Evolutionary conservation across 139 green algal species (phyloP).

Genomic region (Mesostigma viride): DNA sequence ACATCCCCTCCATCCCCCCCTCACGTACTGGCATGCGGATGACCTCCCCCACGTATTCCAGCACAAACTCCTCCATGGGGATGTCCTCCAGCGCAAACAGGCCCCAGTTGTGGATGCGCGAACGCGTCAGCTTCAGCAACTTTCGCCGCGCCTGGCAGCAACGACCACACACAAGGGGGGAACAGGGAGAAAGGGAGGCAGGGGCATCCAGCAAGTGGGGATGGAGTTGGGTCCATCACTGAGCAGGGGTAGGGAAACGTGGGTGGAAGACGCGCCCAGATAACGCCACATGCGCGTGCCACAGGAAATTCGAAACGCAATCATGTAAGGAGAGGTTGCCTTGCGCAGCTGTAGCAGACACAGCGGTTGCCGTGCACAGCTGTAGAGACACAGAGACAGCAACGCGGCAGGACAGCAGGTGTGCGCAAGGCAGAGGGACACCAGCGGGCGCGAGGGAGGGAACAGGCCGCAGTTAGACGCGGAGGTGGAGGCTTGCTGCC

Average conservation of each 20-base stretch:
- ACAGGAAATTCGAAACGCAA: too few species aligned
- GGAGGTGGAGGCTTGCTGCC: too few species aligned
- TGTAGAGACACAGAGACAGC: too few species aligned
- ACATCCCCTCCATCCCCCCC: too few species aligned
- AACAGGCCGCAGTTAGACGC: too few species aligned
- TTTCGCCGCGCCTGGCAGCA: constrained; percentile 33
- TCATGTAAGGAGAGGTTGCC: too few species aligned
- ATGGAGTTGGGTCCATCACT: not conserved
- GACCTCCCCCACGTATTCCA: constrained; percentile 72
- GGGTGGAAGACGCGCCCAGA: not conserved
- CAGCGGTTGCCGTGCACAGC: too few species aligned
- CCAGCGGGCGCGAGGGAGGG: too few species aligned
- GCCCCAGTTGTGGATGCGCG: constrained; percentile 59
- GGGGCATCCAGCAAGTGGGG: not conserved
- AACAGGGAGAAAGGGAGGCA: not conserved
- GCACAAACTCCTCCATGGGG: constrained; percentile 53
- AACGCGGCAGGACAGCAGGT: too few species aligned
- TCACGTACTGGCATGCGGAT: constrained; percentile 35
- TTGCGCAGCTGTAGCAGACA: too few species aligned
- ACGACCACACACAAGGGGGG: not conserved
- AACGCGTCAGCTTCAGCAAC: constrained; percentile 34
- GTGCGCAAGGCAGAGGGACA: too few species aligned
- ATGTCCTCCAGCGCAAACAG: constrained; percentile 61
- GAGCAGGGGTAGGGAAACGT: not conserved
- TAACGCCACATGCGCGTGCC: too few species aligned